Percentiles rank a stretch among this genome's conserved stretches.
Evolutionary conservation across 257 asterid species (phyloP).

Genomic region (Solanum dulcamara): DNA sequence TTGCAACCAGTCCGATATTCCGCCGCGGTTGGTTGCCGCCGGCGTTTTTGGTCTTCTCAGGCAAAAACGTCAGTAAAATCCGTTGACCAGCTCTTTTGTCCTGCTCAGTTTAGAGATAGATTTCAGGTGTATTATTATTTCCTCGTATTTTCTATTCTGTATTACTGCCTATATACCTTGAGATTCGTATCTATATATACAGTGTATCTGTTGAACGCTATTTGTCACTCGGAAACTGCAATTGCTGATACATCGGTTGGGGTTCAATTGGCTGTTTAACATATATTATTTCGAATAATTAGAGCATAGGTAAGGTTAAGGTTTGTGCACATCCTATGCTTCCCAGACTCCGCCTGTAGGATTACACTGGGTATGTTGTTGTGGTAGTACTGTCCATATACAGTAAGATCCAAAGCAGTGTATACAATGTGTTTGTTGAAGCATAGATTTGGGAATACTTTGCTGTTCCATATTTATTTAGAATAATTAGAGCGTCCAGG

Average conservation of each 20-base stretch:
- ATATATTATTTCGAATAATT: neutral
- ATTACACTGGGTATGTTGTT: too few relatives aligned
- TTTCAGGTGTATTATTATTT: neutral
- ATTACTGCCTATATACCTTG: neutral
- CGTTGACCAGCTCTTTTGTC: neutral
- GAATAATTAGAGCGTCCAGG: neutral
- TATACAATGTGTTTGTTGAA: neutral
- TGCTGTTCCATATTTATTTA: neutral
- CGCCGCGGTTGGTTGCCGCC: neutral
- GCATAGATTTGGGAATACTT: neutral
- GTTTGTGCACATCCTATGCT: too few relatives aligned
- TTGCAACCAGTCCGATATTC: neutral
- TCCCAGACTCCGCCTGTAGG: too few relatives aligned
- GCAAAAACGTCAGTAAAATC: neutral
- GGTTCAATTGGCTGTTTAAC: neutral
- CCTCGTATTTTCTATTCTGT: neutral
- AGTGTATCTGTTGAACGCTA: neutral
- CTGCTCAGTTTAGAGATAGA: neutral
- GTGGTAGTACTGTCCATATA: neutral
- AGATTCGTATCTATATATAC: neutral
- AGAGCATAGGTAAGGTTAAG: neutral
- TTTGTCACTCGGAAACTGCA: neutral
- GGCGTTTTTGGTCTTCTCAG: neutral
- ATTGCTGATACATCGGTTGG: neutral
- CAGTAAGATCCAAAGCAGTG: neutral